Conservation (phyloP, 2,329 filamentous ascomycete genomes). For the Penicillium sp. region DNA sequence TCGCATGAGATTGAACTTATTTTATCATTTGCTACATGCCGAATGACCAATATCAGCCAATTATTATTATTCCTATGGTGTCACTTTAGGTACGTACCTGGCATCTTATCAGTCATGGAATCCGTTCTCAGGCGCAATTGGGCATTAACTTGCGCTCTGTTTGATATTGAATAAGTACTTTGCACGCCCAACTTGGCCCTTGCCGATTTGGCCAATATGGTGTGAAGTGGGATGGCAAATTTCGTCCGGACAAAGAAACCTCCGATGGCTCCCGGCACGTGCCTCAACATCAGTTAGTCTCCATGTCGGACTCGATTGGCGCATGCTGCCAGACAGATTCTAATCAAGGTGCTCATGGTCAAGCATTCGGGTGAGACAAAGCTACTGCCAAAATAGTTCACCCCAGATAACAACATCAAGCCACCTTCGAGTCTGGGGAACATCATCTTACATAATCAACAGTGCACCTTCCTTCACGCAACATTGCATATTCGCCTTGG, state of each 20-base stretch:
- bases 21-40: neutral
- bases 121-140: slow-evolving; percentile 11
- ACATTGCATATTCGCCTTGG: neutral
- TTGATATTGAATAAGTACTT: too few relatives aligned
- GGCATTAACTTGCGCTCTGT: too few relatives aligned
- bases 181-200: neutral
- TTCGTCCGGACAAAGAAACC: slow-evolving; percentile 16
- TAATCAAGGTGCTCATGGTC: too few relatives aligned
- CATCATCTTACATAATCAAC: neutral
- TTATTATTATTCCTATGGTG: slow-evolving; percentile 2
- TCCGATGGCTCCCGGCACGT: slow-evolving; percentile 11
- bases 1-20: slow-evolving; percentile 22
- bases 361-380: too few relatives aligned
- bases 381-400: too few relatives aligned
- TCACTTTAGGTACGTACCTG: neutral
- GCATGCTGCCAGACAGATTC: too few relatives aligned
- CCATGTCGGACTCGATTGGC: too few relatives aligned
- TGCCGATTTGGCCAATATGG: neutral
- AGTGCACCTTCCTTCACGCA: neutral
- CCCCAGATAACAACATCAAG: too few relatives aligned
- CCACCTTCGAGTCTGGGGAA: neutral
- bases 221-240: neutral
- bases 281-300: neutral
- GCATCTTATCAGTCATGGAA: neutral
- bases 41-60: neutral